Base-by-base conservation (phyloP, 2,329 filamentous ascomycete species). In the Rhinocladiella similis region DNA sequence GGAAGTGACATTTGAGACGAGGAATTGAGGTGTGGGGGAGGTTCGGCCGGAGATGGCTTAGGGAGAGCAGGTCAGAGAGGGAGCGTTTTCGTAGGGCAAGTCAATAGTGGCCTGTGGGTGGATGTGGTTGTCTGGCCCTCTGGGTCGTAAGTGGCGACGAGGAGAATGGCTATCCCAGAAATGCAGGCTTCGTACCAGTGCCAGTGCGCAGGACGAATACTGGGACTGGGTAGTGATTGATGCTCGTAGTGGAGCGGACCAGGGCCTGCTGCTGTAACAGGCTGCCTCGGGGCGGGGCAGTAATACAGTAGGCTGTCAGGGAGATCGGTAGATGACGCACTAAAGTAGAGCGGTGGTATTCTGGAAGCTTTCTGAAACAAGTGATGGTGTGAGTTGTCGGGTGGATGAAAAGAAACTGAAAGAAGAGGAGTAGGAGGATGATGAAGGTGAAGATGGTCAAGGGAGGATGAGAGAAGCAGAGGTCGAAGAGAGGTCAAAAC, bases 1-100 rank as follows among this genome's bases (percentile, higher is more conserved):
- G 80, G 78, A 57, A 82, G 73, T 68, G 76, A 75, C 75, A 78
- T 77, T 62, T 60, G 47, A 47, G 47, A 54, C 47, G 53, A 61
- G 49, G 51, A 36, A 47, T 47, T 27, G 50, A 55, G 58, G 53
- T 58, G 59, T 62, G 60, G 57, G 57, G 58, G 25, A 35, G 27
- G n/a, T 36, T 36, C 50, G 53, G 50, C 43, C 54, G 53, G 29
- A 43, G 53, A 47, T 47, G 50, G 50, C n/a, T 33, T 50, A 49
- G 47, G 33, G 18, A 20, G 47, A 38, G 12, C 19, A 59, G 19
- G 38, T 52, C n/a, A 47, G 51, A 38, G 45, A 48, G 54, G n/a
- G 53, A 53, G 43, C 52, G 53, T 47, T 36, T 55, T 47, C 29
- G 39, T 45, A 50, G 53, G 50, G 50, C 53, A 43, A 29, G 47